Conservation (phyloP, 2,329 filamentous ascomycete genomes). For the Exutisphaerella laricina region DNA sequence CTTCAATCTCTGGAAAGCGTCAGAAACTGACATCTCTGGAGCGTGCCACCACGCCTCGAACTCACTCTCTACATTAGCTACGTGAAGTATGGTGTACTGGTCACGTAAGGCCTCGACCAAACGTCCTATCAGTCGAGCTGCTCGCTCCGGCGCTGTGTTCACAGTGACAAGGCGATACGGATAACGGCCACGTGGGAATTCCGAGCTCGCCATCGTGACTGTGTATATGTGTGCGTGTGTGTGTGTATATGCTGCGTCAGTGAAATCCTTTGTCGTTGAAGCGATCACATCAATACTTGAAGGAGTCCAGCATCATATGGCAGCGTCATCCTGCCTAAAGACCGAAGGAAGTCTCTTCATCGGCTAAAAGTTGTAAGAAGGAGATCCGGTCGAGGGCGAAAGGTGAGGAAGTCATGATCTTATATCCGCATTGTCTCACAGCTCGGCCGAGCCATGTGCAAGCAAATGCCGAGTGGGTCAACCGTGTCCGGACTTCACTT, state of each 20-base stretch:
- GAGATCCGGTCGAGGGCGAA: background rate
- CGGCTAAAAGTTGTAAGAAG: background rate
- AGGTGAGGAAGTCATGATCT: background rate
- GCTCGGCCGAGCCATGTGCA: slow-evolving; percentile 6
- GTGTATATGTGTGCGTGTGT: no score
- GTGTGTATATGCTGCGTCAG: no score
- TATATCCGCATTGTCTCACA: slow-evolving; percentile 1
- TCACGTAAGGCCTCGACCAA: slow-evolving; percentile 58
- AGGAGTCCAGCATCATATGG: no score
- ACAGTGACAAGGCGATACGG: slow-evolving; percentile 62
- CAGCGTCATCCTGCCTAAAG: no score
- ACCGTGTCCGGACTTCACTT: slow-evolving; percentile 11
- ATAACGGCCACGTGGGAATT: no score
- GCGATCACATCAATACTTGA: no score
- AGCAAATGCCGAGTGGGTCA: slow-evolving; percentile 11
- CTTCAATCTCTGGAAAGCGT: slow-evolving; percentile 11
- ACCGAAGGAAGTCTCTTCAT: no score
- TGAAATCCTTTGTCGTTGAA: no score
- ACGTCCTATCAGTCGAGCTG: slow-evolving; percentile 56
- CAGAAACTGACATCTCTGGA: background rate
- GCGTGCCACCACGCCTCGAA: background rate
- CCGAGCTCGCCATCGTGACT: no score
- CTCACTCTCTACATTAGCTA: slow-evolving; percentile 58
- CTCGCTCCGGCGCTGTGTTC: slow-evolving; percentile 62
- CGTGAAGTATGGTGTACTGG: slow-evolving; percentile 57